phyloP scores from a whole-genome alignment of 2,329 filamentous ascomycete genomes.

The Colletotrichum tropicicola region DNA sequence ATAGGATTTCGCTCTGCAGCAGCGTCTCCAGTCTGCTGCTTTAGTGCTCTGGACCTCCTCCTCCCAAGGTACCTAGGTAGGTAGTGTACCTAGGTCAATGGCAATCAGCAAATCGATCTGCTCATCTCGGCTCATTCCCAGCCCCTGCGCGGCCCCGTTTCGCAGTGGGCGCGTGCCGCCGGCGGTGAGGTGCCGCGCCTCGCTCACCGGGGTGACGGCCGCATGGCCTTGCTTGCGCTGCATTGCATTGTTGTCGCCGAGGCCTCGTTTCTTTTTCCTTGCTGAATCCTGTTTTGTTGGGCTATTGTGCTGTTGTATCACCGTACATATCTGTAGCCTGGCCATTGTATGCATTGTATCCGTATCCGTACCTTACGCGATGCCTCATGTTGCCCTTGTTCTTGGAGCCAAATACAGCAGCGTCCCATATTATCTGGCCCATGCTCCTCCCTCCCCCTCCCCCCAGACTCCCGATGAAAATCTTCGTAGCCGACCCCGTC shows the following conservation, averaged over 20 bases:
- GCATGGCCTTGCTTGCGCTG: conserved; percentile 8
- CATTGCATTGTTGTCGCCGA: conserved; percentile 4
- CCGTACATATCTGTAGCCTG: background rate
- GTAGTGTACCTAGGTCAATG: too few relatives aligned
- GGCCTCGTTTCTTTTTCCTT: background rate
- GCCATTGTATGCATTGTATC: background rate
- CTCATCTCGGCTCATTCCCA: conserved; percentile 24
- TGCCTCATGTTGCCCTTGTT: background rate
- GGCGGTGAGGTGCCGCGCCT: conserved; percentile 21
- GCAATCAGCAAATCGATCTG: conserved; percentile 22
- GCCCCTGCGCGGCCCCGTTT: conserved; percentile 2
- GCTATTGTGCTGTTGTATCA: background rate
- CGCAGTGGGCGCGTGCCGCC: conserved; percentile 10
- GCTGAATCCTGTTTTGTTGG: background rate
- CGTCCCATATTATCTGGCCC: background rate
- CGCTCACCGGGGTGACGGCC: conserved; percentile 16
- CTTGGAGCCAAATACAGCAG: too few relatives aligned
- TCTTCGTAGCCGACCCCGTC: conserved; percentile 4
- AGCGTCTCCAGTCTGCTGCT: too few relatives aligned
- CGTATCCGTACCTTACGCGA: too few relatives aligned
- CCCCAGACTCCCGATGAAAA: conserved; percentile 11
- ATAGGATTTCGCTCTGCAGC: background rate
- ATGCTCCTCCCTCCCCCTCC: background rate
- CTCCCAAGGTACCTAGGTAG: too few relatives aligned
- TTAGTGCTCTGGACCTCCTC: too few relatives aligned